These are phyloP conservation scores for Cyclanthera cordifolia DNA, from an alignment of 306 rosid genomes.

Conservation along the genomic window DNA sequence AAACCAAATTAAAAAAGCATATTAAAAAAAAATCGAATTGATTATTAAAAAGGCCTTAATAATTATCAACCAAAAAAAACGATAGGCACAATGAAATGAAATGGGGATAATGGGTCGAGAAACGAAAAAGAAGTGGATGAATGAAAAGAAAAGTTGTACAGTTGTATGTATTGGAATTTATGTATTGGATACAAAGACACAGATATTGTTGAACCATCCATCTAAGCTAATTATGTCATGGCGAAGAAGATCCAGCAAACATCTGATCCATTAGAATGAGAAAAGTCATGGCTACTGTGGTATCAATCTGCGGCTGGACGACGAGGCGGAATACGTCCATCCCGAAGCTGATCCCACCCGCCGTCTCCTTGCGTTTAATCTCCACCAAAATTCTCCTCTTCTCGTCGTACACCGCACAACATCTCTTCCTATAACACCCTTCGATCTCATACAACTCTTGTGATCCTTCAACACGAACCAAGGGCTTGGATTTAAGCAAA, in stretches of 20 bases:
- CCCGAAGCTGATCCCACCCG: constrained; percentile 45
- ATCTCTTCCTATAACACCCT: constrained; percentile 50
- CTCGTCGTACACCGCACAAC: constrained; percentile 39
- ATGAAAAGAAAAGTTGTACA: no score
- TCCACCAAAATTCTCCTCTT: constrained; percentile 49
- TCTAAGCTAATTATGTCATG: no score
- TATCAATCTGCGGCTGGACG: constrained; percentile 40
- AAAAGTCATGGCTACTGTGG: constrained; percentile 54
- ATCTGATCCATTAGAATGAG: constrained; percentile 55
- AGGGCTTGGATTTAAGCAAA: constrained; percentile 31
- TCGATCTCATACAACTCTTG: constrained; percentile 31
- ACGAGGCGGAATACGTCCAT: constrained; percentile 55
- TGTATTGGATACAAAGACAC: no score
- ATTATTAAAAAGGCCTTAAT: no score
- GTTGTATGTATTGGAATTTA: no score
- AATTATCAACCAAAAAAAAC: no score
- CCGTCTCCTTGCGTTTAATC: constrained; percentile 50
- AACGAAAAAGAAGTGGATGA: no score
- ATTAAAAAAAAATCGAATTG: no score
- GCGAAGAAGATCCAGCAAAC: constrained; percentile 23
- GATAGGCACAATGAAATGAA: no score
- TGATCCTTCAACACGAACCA: constrained; percentile 23
- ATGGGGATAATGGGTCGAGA: no score
- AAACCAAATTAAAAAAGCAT: no score
- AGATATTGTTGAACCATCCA: no score